Conservation (phyloP, 164 flowering plant genomes). For the Annona cherimola region DNA sequence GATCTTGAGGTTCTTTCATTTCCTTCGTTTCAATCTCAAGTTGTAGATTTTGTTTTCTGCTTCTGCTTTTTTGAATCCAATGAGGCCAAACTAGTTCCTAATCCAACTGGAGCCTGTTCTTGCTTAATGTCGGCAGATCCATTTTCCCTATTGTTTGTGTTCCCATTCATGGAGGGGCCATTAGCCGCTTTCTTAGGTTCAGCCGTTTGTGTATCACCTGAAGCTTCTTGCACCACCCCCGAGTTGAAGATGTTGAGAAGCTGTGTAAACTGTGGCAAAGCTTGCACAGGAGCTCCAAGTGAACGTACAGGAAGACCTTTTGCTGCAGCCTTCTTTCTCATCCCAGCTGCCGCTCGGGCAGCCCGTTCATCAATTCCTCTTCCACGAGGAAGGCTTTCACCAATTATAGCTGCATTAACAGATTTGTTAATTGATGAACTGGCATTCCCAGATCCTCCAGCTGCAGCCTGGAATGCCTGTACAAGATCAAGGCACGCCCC, state of each 20-base stretch:
- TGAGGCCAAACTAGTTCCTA: slow-evolving; percentile 63
- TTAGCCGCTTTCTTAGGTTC: slow-evolving; percentile 31
- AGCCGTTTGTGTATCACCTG: slow-evolving; percentile 17
- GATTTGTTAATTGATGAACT: slow-evolving; percentile 40
- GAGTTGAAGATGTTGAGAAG: slow-evolving; percentile 64
- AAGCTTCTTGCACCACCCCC: slow-evolving; percentile 41
- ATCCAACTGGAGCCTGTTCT: slow-evolving; percentile 61
- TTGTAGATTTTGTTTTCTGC: slow-evolving; percentile 39
- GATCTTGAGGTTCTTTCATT: neutral
- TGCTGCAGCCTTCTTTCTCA: slow-evolving; percentile 84
- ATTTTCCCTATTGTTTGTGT: slow-evolving; percentile 20
- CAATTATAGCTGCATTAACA: slow-evolving; percentile 46
- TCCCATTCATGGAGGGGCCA: slow-evolving; percentile 22
- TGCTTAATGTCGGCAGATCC: slow-evolving; percentile 24
- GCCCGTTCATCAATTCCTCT: slow-evolving; percentile 87
- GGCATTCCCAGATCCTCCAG: slow-evolving; percentile 50
- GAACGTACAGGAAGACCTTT: slow-evolving; percentile 65
- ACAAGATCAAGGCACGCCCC: slow-evolving; percentile 77
- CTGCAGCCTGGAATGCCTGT: slow-evolving; percentile 76
- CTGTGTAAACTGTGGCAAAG: slow-evolving; percentile 59
- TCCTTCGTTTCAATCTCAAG: slow-evolving; percentile 16
- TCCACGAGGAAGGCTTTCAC: slow-evolving; percentile 68
- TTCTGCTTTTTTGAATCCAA: slow-evolving; percentile 71
- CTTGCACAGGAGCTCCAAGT: slow-evolving; percentile 67
- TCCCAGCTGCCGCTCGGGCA: slow-evolving; percentile 85